Conservation (phyloP, 768 basidiomycete species). For the Lentinula boryana region DNA sequence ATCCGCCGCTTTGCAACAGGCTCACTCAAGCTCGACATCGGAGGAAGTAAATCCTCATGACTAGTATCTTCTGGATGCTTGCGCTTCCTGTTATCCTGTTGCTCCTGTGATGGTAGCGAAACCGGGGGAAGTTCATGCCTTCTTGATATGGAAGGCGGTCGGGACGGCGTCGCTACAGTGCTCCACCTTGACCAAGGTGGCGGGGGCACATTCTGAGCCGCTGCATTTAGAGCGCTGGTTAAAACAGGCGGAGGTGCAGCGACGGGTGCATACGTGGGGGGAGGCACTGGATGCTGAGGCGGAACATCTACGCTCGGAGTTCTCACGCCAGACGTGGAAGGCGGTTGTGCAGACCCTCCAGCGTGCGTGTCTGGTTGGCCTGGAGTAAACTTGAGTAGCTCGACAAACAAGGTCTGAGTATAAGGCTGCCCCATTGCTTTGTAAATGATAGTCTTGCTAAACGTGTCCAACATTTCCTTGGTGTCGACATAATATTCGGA, state of each 20-base stretch:
- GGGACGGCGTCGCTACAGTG: conserved; percentile 36
- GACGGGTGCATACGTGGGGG: conserved; percentile 6
- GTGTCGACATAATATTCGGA: conserved; percentile 64
- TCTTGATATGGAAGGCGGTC: conserved; percentile 34
- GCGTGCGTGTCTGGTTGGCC: conserved; percentile 40
- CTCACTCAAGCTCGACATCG: conserved; percentile 16
- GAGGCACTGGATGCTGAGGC: conserved; percentile 13
- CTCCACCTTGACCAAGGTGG: conserved; percentile 47
- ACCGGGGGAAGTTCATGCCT: conserved; percentile 28
- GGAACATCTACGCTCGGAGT: conserved; percentile 11
- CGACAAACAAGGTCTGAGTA: conserved; percentile 66
- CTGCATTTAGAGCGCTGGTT: conserved; percentile 5
- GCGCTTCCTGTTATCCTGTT: conserved; percentile 34
- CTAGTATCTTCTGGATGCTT: conserved; percentile 35
- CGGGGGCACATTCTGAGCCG: conserved; percentile 19
- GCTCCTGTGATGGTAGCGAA: conserved; percentile 31
- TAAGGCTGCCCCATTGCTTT: conserved; percentile 61
- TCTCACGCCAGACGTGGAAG: conserved; percentile 12
- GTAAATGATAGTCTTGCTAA: conserved; percentile 66
- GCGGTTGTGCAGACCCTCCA: conserved; percentile 17
- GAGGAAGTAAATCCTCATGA: conserved; percentile 17
- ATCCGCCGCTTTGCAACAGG: conserved; percentile 32
- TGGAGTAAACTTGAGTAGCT: conserved; percentile 59
- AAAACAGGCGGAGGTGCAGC: conserved; percentile 7
- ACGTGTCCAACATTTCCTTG: conserved; percentile 67